Base-by-base conservation (phyloP, 1,139 yeast genomes). In the Taphrina populina region DNA sequence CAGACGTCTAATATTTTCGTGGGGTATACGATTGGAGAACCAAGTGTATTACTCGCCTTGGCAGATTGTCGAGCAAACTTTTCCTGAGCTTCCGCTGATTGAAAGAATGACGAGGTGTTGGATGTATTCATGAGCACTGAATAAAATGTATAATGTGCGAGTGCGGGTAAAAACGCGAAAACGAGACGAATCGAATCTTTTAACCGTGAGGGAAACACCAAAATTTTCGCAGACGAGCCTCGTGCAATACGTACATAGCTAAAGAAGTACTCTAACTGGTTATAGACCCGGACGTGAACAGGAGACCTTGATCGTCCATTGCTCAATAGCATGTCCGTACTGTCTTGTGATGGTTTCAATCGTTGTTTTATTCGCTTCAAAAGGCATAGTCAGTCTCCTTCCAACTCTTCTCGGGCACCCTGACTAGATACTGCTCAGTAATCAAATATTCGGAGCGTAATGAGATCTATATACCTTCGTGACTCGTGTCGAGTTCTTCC, bases 51-150 rank as follows among this genome's bases (percentile, higher is more conserved):
- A 19, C 27, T 17, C 11, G 54, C 43, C 34, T 49, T 49, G 24
- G 46, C 54, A 21, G 54, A 29, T 39, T 49, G 54, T 5, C 54
- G 30, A 19, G 45, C 54, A 39, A 41, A 40, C 17, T 49, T 49
- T 11, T 34, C 54, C 32, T 49, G 54, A 6, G 54, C 54, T 39
- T 49, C 54, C 19, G 44, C 46, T 19, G 46, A 37, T 24, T 39
- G 45, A 17, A 49, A 49, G 46, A 49, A 49, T 10, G 46, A 39
- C 5, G 54, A 40, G 10, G 54, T 29, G 15, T 49, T 21, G 13
- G 54, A 39, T 21, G 54, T 49, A 24, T 49, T 49, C 54, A 49
- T 49, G n/a, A 19, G 5, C 15, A 33, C 15, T 13, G 7, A 8
- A 15, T 11, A n/a, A n/a, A n/a, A n/a, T n/a, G n/a, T n/a, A n/a